These are phyloP conservation scores for Rhodotorula sp. DNA, from an alignment of 1,284 basidiomycete species.

Conservation along the genomic window DNA sequence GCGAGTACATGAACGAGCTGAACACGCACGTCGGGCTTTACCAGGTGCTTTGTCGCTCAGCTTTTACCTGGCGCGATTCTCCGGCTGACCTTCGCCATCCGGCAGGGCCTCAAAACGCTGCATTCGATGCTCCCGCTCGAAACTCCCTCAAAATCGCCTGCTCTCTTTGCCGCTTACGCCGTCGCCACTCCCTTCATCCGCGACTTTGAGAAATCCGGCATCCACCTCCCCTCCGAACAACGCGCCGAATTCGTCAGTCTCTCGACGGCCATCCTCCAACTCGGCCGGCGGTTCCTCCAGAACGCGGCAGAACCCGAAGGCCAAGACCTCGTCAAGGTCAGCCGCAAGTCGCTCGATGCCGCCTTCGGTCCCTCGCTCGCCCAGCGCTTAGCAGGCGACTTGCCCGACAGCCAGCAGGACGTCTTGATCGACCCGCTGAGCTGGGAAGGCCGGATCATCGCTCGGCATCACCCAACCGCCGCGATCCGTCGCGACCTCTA, in stretches of 20 bases:
- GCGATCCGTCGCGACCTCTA: conserved; percentile 28
- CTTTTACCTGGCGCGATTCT: neutral
- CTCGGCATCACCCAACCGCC: conserved; percentile 33
- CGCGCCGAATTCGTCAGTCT: conserved; percentile 81
- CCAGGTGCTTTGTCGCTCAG: conserved; percentile 58
- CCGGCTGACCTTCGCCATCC: neutral
- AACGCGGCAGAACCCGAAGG: conserved; percentile 34
- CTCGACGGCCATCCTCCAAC: conserved; percentile 85
- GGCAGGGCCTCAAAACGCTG: conserved; percentile 46
- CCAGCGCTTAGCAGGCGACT: conserved; percentile 18
- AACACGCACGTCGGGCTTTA: conserved; percentile 95
- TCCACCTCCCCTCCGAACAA: conserved; percentile 75
- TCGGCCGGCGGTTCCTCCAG: conserved; percentile 81
- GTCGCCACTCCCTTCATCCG: conserved; percentile 88
- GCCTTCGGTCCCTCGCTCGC: conserved; percentile 26
- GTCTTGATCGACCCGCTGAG: conserved; percentile 28
- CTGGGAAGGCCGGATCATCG: conserved; percentile 38
- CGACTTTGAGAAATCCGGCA: conserved; percentile 97
- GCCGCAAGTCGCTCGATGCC: conserved; percentile 14
- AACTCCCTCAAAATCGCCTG: conserved; percentile 36
- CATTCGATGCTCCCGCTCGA: conserved; percentile 35
- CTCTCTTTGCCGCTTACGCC: conserved; percentile 43
- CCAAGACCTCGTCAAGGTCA: conserved; percentile 60
- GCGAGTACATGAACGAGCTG: conserved; percentile 95
- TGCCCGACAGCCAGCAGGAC: neutral